Evolutionary conservation across 352 stramenopile genomes (phyloP).

Genomic region (Globisporangium mamillatum): DNA sequence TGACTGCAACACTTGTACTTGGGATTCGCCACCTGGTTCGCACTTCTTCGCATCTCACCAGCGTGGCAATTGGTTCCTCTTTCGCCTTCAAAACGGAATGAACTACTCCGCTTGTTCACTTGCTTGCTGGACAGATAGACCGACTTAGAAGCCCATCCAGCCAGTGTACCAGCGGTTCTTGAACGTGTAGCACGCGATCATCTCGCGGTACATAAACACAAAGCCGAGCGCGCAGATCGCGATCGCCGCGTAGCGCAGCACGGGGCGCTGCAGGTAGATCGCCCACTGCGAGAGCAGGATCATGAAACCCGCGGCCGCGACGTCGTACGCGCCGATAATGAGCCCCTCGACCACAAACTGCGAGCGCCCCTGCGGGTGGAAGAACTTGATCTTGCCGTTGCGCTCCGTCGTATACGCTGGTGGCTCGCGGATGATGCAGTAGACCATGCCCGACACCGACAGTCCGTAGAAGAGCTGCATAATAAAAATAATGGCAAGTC

Average conservation of each 20-base stretch:
- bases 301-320: conserved; percentile 62
- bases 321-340: conserved; percentile 71
- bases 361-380: conserved; percentile 77
- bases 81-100: background rate
- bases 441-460: conserved; percentile 87
- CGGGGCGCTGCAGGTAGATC: conserved; percentile 62
- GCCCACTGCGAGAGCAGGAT: conserved; percentile 84
- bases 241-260: conserved; percentile 56
- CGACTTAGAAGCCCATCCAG: conserved; percentile 77
- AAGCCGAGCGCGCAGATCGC: conserved; percentile 63
- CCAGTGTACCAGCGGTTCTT: conserved; percentile 89
- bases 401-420: conserved; percentile 65
- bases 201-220: conserved; percentile 81
- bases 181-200: conserved; percentile 81
- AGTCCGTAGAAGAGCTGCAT: conserved; percentile 80
- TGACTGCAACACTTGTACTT: background rate
- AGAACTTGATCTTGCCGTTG: conserved; percentile 84
- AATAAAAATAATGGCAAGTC: background rate
- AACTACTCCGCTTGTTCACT: background rate
- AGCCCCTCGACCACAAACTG: conserved; percentile 85
- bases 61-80: background rate
- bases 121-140: background rate
- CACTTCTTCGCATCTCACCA: background rate
- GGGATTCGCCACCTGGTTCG: background rate
- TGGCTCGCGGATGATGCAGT: conserved; percentile 88